A percentile compares a stretch with the other conserved stretches of the same genome.
Evolutionary conservation across 164 flowering plant genomes (phyloP).

Genomic region (Buxus sempervirens): DNA sequence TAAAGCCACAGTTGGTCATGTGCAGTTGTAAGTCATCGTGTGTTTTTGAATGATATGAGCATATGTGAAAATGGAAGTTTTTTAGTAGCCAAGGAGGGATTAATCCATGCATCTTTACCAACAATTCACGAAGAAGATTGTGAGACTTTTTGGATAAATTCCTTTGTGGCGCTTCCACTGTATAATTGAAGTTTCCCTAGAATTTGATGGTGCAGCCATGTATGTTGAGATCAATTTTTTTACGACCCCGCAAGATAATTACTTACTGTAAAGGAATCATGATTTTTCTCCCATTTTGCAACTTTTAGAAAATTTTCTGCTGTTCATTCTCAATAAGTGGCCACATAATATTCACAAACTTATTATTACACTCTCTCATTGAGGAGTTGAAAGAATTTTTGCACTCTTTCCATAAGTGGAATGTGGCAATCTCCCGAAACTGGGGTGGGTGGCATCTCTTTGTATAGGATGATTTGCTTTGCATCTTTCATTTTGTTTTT

Average conservation of each 20-base stretch:
- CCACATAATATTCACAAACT: constrained; percentile 3
- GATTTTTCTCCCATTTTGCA: background rate
- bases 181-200: background rate
- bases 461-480: constrained; percentile 1
- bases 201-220: background rate
- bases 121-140: background rate
- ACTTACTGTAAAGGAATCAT: background rate
- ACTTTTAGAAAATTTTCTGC: background rate
- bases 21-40: background rate
- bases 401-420: no score
- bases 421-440: background rate
- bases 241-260: no score
- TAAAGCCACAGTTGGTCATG: background rate
- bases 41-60: background rate
- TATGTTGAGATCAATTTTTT: background rate
- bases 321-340: background rate
- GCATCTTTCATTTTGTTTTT: background rate
- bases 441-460: constrained; percentile 16
- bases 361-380: constrained; percentile 9
- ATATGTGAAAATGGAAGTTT: constrained; percentile 6
- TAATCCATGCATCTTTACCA: background rate
- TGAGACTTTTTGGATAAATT: no score
- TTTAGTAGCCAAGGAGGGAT: background rate
- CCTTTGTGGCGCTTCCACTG: background rate
- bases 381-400: background rate